Conservation (phyloP, 2,329 filamentous ascomycete species). For the Leptographium galeiforme region DNA sequence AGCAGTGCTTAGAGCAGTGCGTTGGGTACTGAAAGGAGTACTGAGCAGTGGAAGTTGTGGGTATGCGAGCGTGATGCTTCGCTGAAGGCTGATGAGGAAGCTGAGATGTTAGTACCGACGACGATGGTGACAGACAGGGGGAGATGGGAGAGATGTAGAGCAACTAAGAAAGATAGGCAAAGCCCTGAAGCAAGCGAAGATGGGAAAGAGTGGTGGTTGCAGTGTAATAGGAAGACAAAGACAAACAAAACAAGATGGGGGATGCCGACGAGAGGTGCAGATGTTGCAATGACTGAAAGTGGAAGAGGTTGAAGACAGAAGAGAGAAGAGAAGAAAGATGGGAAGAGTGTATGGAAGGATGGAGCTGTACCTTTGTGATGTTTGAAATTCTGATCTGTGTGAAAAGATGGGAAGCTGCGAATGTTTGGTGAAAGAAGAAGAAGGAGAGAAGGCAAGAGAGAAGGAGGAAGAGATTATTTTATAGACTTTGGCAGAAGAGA, state of each 20-base stretch:
- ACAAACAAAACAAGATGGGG: constrained; percentile 4
- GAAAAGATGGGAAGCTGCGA: background rate
- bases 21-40: background rate
- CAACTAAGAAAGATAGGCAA: background rate
- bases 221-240: background rate
- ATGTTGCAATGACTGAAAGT: constrained; percentile 12
- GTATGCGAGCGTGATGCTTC: too few species aligned
- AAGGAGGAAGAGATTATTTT: background rate
- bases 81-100: background rate
- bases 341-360: background rate
- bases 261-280: constrained; percentile 4
- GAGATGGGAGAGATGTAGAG: background rate
- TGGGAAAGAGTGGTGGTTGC: background rate
- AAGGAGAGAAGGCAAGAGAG: background rate
- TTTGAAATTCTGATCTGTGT: background rate
- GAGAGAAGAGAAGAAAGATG: background rate
- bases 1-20: background rate
- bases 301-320: constrained; percentile 5
- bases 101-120: background rate
- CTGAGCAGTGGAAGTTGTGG: too few species aligned
- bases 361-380: background rate
- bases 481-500: background rate
- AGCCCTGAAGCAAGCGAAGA: background rate
- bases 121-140: too few species aligned
- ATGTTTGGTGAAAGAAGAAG: background rate